Evolutionary conservation across 1,284 basidiomycete genomes (phyloP).

Genomic region (Sporisorium exsertum): DNA sequence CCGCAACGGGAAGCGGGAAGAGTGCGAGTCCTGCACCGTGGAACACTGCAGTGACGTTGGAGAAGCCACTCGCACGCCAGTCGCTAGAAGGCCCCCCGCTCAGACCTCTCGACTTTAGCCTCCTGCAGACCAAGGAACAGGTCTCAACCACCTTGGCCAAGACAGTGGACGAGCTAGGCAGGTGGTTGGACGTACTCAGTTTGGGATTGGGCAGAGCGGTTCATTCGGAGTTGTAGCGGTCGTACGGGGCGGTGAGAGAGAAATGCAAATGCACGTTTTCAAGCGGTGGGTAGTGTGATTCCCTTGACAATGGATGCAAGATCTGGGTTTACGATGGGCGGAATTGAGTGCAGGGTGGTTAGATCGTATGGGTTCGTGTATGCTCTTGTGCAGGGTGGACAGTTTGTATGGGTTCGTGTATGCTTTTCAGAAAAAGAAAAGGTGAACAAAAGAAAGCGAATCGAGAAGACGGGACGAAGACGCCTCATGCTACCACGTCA

Average conservation of each 20-base stretch:
- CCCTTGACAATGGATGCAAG: neutral
- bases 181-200: conserved; percentile 83
- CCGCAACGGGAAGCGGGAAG: neutral
- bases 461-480: no score
- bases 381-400: no score
- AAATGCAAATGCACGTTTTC: neutral
- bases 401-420: no score
- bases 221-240: conserved; percentile 17
- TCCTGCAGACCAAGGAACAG: conserved; percentile 76
- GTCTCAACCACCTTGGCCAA: conserved; percentile 80
- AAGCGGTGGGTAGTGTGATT: neutral
- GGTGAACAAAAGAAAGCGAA: no score
- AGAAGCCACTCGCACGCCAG: neutral
- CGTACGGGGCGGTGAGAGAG: neutral
- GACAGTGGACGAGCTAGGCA: conserved; percentile 82
- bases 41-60: neutral
- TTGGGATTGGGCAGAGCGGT: conserved; percentile 70
- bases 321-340: no score
- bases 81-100: conserved; percentile 71
- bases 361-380: neutral
- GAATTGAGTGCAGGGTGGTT: neutral
- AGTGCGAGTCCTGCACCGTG: no score
- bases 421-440: no score
- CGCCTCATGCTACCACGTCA: no score
- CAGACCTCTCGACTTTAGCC: conserved; percentile 77